Base-by-base conservation (phyloP, 129 eudicot species). In the Lactuca sativa region DNA sequence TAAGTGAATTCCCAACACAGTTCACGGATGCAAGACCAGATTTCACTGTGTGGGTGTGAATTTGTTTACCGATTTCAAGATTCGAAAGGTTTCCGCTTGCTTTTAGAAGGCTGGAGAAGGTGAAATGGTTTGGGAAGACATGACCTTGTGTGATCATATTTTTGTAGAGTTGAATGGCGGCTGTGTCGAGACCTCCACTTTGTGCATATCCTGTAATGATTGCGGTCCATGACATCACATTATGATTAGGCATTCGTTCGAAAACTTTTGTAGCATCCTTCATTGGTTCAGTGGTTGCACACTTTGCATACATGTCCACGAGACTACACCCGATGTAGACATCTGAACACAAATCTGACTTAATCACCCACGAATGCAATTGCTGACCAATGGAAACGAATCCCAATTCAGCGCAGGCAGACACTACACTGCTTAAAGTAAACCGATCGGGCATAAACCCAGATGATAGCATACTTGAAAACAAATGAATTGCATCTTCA, bases 221-320 rank as follows among this genome's bases (percentile, higher is more conserved):
- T 0, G 96, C 83, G 13, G 92, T 89, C 96, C 92, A 89, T 47
- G 92, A 83, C 89, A 86, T 80, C 51, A 86, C 89, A 53, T 81
- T 83, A 65, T 81, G 87, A 70, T 62, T 67, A 16, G 75, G 61
- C 79, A 87, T 90, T 74, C 74, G 69, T 37, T 87, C 69, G 64
- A 90, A 90, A 61, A 82, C 80, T 67, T 74, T 90, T 59, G 80
- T 80, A n/a, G 91, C 79, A 66, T 82, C 81, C 52, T 55, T 73
- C 78, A 82, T 73, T 0, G 87, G 80, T 62, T 70, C 83, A 58
- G 67, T 67, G 57, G 41, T 44, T 32, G 67, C 79, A 74, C 83
- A 87, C 69, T 90, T 90, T 13, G 95, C 85, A 66, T 90, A 90
- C 97, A 90, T 90, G 71, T 90, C 91, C 31, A 87, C 87, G 59